Base-by-base conservation (phyloP, 1,284 basidiomycete genomes). In the Leccinum pachyderme region DNA sequence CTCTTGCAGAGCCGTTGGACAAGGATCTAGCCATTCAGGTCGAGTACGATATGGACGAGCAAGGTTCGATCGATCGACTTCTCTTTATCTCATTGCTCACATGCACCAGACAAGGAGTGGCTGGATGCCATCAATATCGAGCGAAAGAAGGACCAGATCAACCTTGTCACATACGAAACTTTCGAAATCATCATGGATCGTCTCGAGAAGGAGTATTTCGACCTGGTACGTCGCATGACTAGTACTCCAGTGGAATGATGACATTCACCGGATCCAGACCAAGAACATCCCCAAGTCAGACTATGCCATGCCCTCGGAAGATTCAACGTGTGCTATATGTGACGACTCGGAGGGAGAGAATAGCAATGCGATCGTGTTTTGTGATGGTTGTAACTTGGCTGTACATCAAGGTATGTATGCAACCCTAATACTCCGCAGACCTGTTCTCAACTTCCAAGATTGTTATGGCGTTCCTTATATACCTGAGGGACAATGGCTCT, bases 1-100 rank as follows among this genome's bases (percentile, higher is more conserved):
- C 6, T 37, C 22, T 41, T 18, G 29, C 63, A 94, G 96, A 98
- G 67, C 96, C 96, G 0, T 79, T 96, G 61, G 96, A 99, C 71
- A 86, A 83, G 52, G 97, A 99, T 60, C 83, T 98, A 29, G 89
- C 90, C 9, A 83, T 85, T 47, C 94, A 96, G 68, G 96, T 98
- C 47, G 97, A 99, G 72, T 99, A 99, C 77, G 97, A 99, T 71
- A 99, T 99, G 95, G 97, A 99, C 68, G 97, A 98, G 70, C 96
- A 98, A 83, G 95, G 93, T 91, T 43, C 5, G 39, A 51, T 73
- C 62, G 25, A 45, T 73, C 62, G 25, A 45, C n/a, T 22, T 41
- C 8, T 3, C 18, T 51, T 44, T 31, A 25, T 25, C 4, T 24
- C 47, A 53, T 51, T 44, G 25, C 53, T 56, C 49, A 28, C 27